Base-by-base conservation (phyloP, 345 rosid genomes). In the Populus simonii region DNA sequence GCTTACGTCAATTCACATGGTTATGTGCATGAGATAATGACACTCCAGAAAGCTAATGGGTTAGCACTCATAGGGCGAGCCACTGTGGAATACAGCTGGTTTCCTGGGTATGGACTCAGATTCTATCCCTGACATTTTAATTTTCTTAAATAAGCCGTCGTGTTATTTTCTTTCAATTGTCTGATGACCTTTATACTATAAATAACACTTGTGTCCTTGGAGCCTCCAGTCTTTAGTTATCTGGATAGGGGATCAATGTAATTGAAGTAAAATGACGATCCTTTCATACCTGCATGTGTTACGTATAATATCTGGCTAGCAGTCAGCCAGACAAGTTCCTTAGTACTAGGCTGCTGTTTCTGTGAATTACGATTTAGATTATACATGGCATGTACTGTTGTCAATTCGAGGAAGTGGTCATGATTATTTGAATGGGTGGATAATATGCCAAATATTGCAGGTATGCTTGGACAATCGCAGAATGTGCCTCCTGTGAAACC, bases 1-100 rank as follows among this genome's bases (percentile, higher is more conserved):
- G 98, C 99, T 51, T 96, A 91, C 70, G 99, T 96, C 85, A 93
- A 93, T 76, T 77, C 89, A 27, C 8, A 81, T 69, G 98, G 99
- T 66, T 79, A 22, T 83, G 98, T 96, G 68, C 95, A 91, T 57
- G 97, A 93, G 86, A 81, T 91, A 83, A 83, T 93, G 93, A 96
- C 98, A 70, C 83, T 96, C 73, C 72, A 83, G 74, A 86, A 84
- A 89, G 89, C 90, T 78, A 90, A 84, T 75, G 94, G 92, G 81
- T 82, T 96, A 70, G 94, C 91, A 23, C 91, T 90, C 49, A 9
- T 5, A 0, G 89, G 90, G 77, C 81, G 62, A 47, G 76, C 97
- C 2, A 13, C 0, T 68, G 80, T 82, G 70, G 92, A 89, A 67
- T 94, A 89, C 88, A 93, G 99, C 83, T 96, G 98, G 99, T 96